Conservation (phyloP, 2,329 filamentous ascomycete genomes). For the Ambrosiella xylebori region DNA sequence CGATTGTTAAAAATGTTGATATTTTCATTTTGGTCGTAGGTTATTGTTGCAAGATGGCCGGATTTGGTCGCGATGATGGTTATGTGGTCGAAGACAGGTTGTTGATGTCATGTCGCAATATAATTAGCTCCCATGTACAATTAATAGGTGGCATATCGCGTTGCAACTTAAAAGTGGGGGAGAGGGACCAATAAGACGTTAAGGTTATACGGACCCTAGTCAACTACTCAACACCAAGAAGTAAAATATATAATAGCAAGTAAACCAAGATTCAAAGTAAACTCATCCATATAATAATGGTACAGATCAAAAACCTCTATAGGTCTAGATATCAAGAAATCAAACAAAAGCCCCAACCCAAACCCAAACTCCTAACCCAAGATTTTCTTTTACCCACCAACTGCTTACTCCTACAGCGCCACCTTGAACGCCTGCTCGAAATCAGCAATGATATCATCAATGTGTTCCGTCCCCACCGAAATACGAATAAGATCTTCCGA, state of each 20-base stretch:
- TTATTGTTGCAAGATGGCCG: neutral
- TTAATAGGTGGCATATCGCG: neutral
- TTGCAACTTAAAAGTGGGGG: neutral
- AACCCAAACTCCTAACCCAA: neutral
- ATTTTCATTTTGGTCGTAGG: neutral
- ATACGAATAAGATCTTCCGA: slow-evolving; percentile 74
- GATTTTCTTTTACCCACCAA: neutral
- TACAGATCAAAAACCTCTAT: neutral
- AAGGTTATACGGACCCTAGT: neutral
- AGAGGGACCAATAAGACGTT: neutral
- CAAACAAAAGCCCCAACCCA: neutral
- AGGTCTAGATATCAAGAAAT: neutral
- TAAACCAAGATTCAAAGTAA: neutral
- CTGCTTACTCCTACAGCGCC: slow-evolving; percentile 18
- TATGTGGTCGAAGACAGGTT: neutral
- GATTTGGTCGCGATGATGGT: neutral
- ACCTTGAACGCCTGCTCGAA: slow-evolving; percentile 78
- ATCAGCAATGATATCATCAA: slow-evolving; percentile 91
- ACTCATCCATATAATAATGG: neutral
- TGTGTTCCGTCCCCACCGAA: slow-evolving; percentile 88
- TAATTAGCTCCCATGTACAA: neutral
- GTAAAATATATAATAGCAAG: no score
- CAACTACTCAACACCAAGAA: no score
- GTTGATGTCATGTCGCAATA: no score
- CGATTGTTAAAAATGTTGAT: slow-evolving; percentile 18